Conservation (phyloP, 805 yeast genomes). For the Barnettozyma californica region DNA sequence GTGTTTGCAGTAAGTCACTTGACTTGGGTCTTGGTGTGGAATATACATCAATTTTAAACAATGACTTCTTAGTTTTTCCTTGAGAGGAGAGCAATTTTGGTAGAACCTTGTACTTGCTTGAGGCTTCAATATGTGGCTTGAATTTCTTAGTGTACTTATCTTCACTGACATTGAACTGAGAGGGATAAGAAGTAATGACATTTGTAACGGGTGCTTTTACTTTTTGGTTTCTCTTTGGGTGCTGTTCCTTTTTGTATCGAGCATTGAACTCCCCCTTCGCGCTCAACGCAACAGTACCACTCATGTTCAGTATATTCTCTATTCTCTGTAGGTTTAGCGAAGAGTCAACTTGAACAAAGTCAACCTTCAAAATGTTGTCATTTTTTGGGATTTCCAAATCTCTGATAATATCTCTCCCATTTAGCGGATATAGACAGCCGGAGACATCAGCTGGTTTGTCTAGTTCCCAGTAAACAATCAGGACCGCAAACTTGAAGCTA, state of each 20-base stretch:
- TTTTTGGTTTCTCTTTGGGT: slow-evolving; percentile 5
- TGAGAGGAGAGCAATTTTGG: slow-evolving; percentile 21
- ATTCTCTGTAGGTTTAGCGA: slow-evolving; percentile 23
- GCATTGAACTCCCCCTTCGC: slow-evolving; percentile 30
- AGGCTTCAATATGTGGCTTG: slow-evolving; percentile 17
- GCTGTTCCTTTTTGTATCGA: slow-evolving; percentile 4
- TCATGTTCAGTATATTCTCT: slow-evolving; percentile 21
- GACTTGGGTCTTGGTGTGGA: slow-evolving; percentile 28
- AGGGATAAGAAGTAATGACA: not conserved
- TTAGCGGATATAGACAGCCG: slow-evolving; percentile 13
- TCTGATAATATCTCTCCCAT: slow-evolving; percentile 26
- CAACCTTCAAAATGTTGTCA: slow-evolving; percentile 26
- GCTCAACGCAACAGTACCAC: slow-evolving; percentile 25
- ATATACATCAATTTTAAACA: slow-evolving; percentile 18
- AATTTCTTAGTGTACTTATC: slow-evolving; percentile 5
- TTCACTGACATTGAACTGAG: slow-evolving; percentile 4
- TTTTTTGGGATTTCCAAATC: slow-evolving; percentile 25
- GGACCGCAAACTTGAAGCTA: slow-evolving; percentile 28
- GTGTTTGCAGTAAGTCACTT: slow-evolving; percentile 25
- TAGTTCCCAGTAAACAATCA: slow-evolving; percentile 35
- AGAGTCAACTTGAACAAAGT: slow-evolving; percentile 26
- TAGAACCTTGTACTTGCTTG: slow-evolving; percentile 15
- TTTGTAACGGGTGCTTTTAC: slow-evolving; percentile 3
- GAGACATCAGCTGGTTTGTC: not conserved
- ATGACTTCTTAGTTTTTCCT: not conserved